Evolutionary conservation across 2,329 filamentous ascomycete species (phyloP), one percentile per base, ranked within the genome.

Genomic region (Aspergillus bombycis): DNA sequence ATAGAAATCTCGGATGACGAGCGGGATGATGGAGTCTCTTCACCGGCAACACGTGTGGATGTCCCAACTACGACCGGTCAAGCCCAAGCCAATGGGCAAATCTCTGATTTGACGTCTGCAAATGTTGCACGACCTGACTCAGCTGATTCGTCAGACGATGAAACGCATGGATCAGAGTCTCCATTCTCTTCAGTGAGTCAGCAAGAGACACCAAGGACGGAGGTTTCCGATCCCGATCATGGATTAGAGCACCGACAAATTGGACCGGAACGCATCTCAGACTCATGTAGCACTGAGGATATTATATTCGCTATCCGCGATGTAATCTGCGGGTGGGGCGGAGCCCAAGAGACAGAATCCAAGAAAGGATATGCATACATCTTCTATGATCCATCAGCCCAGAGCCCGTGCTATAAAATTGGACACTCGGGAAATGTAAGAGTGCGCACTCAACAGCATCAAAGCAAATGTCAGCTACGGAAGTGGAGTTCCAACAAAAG

Each of bases 381-480:
- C 11, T 62, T 65, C 36, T 55, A 46, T 8, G 63, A 67, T 28
- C 48, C 53, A 19, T 62, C 59, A 30, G 63, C 59, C 4, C 38
- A 56, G 23, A 60, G 57, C 16, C 61, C 45, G 16, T 62, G 58
- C 26, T 67, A 65, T 53, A 65, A 63, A 30, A 63, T 67, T 8
- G 63, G 64, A 32, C 59, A 63, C 30, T 61, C 63, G 8, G 65
- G 34, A 32, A 58, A 63, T 34, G 58, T 60, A 16, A 57, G 57
- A 11, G 48, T 48, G n/a, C 60, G 62, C 19, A 56, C 28, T 19
- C 64, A 61, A 16, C 41, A 62, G 14, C 64, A 64, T 14, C 45
- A 61, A 14, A 63, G 50, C 3, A 52, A 62, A 19, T 68, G 66
- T 28, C 57, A 52, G 9, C 45, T 65, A n/a, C 26, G 38, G 9